A percentile compares a stretch with the other conserved stretches of the same genome.
phyloP scores from a whole-genome alignment of 805 yeast genomes.

The Ogataea chonburiensis region DNA sequence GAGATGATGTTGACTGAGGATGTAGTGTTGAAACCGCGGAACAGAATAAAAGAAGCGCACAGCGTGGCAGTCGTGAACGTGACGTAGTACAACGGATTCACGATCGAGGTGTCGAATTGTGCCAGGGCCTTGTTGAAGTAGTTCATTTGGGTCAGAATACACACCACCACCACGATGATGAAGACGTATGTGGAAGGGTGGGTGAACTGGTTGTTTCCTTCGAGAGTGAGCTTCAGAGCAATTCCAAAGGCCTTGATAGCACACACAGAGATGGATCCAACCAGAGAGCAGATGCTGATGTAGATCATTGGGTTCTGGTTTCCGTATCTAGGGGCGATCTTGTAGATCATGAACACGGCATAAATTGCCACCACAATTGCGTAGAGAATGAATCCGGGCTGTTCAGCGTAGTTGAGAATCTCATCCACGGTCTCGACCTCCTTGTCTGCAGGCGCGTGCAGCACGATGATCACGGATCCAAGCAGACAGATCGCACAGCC shows the following conservation, averaged over 20 bases:
- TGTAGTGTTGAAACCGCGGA: conserved; percentile 84
- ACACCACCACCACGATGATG: conserved; percentile 70
- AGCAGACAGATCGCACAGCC: conserved; percentile 89
- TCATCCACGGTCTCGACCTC: conserved; percentile 87
- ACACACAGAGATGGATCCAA: conserved; percentile 89
- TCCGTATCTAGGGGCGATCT: conserved; percentile 79
- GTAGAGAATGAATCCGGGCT: conserved; percentile 73
- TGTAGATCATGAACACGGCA: conserved; percentile 76
- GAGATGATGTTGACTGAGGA: conserved; percentile 78
- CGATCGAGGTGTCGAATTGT: conserved; percentile 89
- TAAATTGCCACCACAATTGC: conserved; percentile 61
- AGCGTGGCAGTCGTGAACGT: conserved; percentile 88
- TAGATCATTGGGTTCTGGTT: conserved; percentile 82
- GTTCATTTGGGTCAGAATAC: conserved; percentile 90
- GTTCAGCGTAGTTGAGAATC: conserved; percentile 73
- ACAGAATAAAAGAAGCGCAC: conserved; percentile 80
- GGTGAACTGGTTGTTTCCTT: conserved; percentile 85
- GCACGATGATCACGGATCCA: conserved; percentile 83
- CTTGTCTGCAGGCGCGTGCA: conserved; percentile 94
- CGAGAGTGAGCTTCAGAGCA: conserved; percentile 78
- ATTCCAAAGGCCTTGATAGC: conserved; percentile 91
- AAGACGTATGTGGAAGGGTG: conserved; percentile 83
- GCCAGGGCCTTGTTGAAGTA: conserved; percentile 91
- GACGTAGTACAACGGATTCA: conserved; percentile 87
- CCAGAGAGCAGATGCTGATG: conserved; percentile 84